phyloP scores from a whole-genome alignment of 805 yeast species.

The Candida pini region DNA sequence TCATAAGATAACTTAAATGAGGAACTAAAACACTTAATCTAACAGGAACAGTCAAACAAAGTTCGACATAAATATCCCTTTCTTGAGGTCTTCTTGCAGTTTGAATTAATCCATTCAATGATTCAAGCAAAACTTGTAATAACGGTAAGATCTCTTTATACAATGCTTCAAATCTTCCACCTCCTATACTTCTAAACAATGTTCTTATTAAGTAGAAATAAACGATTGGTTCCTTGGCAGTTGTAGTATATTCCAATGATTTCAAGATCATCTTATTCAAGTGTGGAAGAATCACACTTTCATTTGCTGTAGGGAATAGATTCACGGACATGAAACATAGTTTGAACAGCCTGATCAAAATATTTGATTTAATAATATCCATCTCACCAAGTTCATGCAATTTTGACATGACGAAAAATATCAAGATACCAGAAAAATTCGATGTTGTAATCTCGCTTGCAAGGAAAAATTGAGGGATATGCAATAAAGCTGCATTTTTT shows the following conservation, averaged over 20 bases:
- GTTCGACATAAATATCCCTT: slow-evolving; percentile 88
- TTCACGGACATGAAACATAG: slow-evolving; percentile 95
- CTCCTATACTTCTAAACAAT: slow-evolving; percentile 89
- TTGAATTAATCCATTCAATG: slow-evolving; percentile 74
- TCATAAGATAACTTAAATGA: slow-evolving; percentile 79
- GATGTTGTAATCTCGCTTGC: slow-evolving; percentile 95
- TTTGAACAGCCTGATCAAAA: slow-evolving; percentile 81
- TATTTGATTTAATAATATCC: slow-evolving; percentile 70
- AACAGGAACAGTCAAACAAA: slow-evolving; percentile 94
- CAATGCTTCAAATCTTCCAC: slow-evolving; percentile 89
- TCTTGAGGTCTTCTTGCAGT: slow-evolving; percentile 87
- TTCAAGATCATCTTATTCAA: slow-evolving; percentile 76
- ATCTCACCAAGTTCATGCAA: slow-evolving; percentile 76
- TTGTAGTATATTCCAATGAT: slow-evolving; percentile 72
- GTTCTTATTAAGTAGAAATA: slow-evolving; percentile 86
- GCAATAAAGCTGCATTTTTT: slow-evolving; percentile 77
- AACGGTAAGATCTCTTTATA: slow-evolving; percentile 92
- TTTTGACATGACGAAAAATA: slow-evolving; percentile 68
- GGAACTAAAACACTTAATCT: slow-evolving; percentile 91
- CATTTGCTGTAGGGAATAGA: slow-evolving; percentile 82
- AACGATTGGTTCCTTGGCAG: slow-evolving; percentile 84
- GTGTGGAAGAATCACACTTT: slow-evolving; percentile 82
- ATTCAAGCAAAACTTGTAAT: slow-evolving; percentile 78
- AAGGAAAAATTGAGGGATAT: slow-evolving; percentile 87
- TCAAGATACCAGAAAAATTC: slow-evolving; percentile 78